These are phyloP conservation scores for Candolleomyces eurysporus DNA, from an alignment of 768 basidiomycete genomes.

Conservation along the genomic window DNA sequence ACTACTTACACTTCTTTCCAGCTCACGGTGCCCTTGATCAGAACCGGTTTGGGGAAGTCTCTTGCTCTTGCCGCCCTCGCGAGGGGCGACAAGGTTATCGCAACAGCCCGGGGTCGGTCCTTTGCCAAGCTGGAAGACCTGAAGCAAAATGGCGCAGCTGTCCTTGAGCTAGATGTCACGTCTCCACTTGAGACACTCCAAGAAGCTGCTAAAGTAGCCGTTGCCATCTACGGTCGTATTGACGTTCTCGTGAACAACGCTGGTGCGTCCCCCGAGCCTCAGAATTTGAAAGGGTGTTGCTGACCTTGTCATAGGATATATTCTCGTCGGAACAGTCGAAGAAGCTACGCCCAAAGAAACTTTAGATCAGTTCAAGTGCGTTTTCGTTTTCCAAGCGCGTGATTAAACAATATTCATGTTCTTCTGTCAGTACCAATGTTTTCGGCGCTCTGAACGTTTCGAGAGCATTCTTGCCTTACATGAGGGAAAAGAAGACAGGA, in stretches of 20 bases:
- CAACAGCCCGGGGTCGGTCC: constrained; percentile 39
- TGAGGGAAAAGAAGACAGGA: constrained; percentile 41
- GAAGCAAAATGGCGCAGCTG: constrained; percentile 33
- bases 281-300: not conserved
- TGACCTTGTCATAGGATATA: constrained; percentile 26
- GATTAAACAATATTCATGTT: not conserved
- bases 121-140: constrained; percentile 35
- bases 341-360: constrained; percentile 42
- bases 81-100: constrained; percentile 48
- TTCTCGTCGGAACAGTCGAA: constrained; percentile 31
- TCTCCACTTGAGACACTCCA: constrained; percentile 31
- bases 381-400: not conserved
- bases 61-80: constrained; percentile 40
- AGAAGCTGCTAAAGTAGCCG: constrained; percentile 31
- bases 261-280: constrained; percentile 17
- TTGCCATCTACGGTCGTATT: constrained; percentile 36
- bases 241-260: constrained; percentile 50
- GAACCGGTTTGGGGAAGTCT: constrained; percentile 38
- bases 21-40: constrained; percentile 18
- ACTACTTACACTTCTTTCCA: not conserved
- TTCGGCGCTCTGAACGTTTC: constrained; percentile 43
- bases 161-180: constrained; percentile 36
- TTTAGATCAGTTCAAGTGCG: constrained; percentile 29
- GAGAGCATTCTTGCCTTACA: constrained; percentile 46
- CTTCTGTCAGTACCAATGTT: constrained; percentile 30